Evolutionary conservation across 2,329 filamentous ascomycete species (phyloP).

Genomic region (Mycosphaerelloides madeirae): DNA sequence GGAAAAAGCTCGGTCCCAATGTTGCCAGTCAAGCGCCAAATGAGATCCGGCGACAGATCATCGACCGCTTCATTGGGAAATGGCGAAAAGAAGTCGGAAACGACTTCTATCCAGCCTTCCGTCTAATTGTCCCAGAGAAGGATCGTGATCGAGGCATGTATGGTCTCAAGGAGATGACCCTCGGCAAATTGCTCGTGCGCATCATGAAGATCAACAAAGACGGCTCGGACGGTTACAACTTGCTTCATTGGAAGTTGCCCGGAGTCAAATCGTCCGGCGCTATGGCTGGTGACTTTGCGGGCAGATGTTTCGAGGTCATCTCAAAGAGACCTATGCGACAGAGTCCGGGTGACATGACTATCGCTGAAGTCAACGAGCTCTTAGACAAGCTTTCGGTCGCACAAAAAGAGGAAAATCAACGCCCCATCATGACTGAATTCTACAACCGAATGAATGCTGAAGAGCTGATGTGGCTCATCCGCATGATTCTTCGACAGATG

Average conservation of each 20-base stretch:
- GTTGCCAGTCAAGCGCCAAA: constrained; percentile 53
- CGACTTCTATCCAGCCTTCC: constrained; percentile 89
- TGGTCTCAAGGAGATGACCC: constrained; percentile 84
- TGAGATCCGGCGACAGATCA: constrained; percentile 73
- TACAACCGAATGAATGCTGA: constrained; percentile 90
- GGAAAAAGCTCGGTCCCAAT: constrained; percentile 57
- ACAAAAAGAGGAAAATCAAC: constrained; percentile 75
- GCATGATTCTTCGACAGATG: constrained; percentile 82
- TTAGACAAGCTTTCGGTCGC: constrained; percentile 73
- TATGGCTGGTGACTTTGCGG: constrained; percentile 86
- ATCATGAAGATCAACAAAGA: constrained; percentile 87
- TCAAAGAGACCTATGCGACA: constrained; percentile 75
- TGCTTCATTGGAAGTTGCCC: constrained; percentile 90
- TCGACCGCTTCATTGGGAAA: constrained; percentile 76
- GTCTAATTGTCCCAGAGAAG: constrained; percentile 87
- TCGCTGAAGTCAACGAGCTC: constrained; percentile 83
- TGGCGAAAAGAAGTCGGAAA: constrained; percentile 87
- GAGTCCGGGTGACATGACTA: constrained; percentile 70
- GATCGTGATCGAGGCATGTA: constrained; percentile 91
- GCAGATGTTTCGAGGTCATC: constrained; percentile 79
- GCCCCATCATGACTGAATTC: constrained; percentile 75
- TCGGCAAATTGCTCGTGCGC: constrained; percentile 86
- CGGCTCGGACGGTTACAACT: constrained; percentile 78
- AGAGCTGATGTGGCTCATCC: constrained; percentile 89
- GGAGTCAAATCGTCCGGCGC: constrained; percentile 59